Evolutionary conservation across 257 asterid species (phyloP).

Genomic region (Rubia yunnanensis): DNA sequence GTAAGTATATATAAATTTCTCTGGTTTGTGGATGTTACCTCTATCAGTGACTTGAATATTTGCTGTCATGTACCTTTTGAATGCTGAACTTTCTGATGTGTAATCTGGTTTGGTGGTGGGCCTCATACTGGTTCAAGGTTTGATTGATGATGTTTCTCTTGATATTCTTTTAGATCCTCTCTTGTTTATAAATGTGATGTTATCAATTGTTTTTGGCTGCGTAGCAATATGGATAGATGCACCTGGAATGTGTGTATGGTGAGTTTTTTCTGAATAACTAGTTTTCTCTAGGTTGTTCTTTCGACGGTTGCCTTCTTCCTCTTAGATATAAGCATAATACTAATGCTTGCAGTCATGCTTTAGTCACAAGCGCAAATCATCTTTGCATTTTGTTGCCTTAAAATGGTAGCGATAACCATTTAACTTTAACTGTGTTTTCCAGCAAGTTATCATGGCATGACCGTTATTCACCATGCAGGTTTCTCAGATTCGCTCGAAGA

Average conservation of each 20-base stretch:
- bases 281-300: background rate
- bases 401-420: background rate
- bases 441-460: background rate
- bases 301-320: background rate
- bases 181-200: background rate
- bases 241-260: background rate
- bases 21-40: background rate
- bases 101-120: background rate
- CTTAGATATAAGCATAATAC: background rate
- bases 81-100: background rate
- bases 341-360: background rate
- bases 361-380: background rate
- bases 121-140: background rate
- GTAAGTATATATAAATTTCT: constrained; percentile 22
- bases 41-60: background rate
- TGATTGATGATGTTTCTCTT: background rate
- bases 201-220: background rate
- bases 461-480: constrained; percentile 36
- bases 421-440: background rate
- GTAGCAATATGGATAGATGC: background rate
- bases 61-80: background rate
- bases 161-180: background rate
- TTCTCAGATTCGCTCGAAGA: constrained; percentile 71
- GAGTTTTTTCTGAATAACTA: background rate
- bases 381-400: background rate